Base-by-base conservation (phyloP, 2,329 filamentous ascomycete species). In the Sclerotinia nivalis region DNA sequence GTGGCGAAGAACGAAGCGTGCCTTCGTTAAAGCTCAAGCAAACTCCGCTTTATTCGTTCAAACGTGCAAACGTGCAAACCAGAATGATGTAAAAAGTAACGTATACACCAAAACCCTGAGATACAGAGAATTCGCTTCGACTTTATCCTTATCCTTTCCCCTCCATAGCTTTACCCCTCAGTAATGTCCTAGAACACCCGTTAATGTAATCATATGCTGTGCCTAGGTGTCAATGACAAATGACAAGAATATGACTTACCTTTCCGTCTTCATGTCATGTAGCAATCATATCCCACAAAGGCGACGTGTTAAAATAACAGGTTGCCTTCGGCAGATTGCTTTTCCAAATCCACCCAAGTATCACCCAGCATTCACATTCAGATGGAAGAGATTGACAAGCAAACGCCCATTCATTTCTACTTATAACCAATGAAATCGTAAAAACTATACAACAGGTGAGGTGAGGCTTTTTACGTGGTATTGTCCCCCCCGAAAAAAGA, bases 321-420 rank as follows among this genome's bases (percentile, higher is more conserved):
- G 70, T 47, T 71, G 69, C 64, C 66, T 69, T 52, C 59, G 67
- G 61, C 64, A 67, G 70, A 65, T 58, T 70, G 65, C 66, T 55
- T 47, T 62, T 68, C 28, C 28, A 55, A 66, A 66, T 59, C 55
- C 37, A 61, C 47, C 45, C 43, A 60, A 59, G 59, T 71, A 58
- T 66, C 61, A 70, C 56, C 66, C 20, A 62, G 40, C 60, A 62
- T 62, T 62, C 60, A 73, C 54, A 66, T 49, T 75, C 70, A 72
- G 71, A 69, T 71, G 69, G 62, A 69, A 68, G 54, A 68, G 45
- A 31, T 68, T 68, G 50, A 61, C 66, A 73, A 72, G 68, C 73
- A 72, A 73, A 71, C 71, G 72, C 72, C 71, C 71, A 70, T 74
- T 55, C 71, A 73, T 72, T 73, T 71, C 67, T 64, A 73, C 70